Percentiles rank a stretch among this genome's conserved stretches.
phyloP scores from a whole-genome alignment of 305 asterid species.

The Fraxinus sp. region DNA sequence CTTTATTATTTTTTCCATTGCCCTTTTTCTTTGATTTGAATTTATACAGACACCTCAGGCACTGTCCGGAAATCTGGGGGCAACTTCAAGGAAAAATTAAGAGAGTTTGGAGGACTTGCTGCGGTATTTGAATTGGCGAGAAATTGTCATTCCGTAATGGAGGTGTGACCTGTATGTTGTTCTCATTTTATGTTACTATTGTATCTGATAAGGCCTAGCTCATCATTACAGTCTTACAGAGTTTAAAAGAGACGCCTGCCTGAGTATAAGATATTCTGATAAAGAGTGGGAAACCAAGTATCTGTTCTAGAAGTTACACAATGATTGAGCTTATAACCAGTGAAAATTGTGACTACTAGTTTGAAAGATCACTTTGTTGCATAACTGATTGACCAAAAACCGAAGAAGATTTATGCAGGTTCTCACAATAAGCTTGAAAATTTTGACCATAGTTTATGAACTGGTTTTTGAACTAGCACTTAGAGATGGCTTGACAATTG shows the following conservation, averaged over 20 bases:
- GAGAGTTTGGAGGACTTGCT: constrained; percentile 87
- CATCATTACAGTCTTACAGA: background rate
- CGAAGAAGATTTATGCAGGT: background rate
- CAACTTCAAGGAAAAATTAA: constrained; percentile 77
- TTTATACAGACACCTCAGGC: constrained; percentile 62
- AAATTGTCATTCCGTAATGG: constrained; percentile 60
- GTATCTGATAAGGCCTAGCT: background rate
- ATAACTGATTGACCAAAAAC: background rate
- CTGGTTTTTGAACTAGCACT: background rate
- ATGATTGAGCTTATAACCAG: background rate
- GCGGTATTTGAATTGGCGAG: constrained; percentile 82
- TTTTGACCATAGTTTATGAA: background rate
- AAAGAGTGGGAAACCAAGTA: background rate
- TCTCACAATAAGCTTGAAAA: background rate
- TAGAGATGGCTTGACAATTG: background rate
- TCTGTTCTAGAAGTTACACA: background rate
- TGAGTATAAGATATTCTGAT: background rate
- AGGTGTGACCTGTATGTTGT: constrained; percentile 56
- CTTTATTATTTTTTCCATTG: background rate
- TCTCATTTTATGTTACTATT: constrained; percentile 21
- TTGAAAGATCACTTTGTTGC: background rate
- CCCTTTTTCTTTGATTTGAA: constrained; percentile 16
- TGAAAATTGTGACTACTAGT: background rate
- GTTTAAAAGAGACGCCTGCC: background rate
- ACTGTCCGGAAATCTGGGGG: constrained; percentile 56